phyloP scores from a whole-genome alignment of 116 monocot species.

The Cymodocea nodosa region DNA sequence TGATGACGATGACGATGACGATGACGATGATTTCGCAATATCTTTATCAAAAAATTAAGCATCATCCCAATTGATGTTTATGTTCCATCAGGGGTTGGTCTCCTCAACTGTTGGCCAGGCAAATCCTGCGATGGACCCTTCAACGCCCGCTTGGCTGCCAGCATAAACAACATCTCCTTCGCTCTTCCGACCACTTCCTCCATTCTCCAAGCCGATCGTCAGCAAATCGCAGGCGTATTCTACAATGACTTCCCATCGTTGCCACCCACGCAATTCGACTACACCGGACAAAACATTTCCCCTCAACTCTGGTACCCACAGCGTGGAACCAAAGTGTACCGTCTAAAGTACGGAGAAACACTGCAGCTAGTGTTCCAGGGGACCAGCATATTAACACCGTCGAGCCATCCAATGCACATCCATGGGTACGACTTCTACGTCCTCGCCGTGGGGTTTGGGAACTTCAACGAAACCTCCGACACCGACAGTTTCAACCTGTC shows the following conservation, averaged over 20 bases:
- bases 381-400: constrained; percentile 11
- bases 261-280: constrained; percentile 13
- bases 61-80: no score
- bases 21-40: no score
- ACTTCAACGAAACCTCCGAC: constrained; percentile 5
- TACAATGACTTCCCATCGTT: constrained; percentile 5
- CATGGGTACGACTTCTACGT: constrained; percentile 26
- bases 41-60: no score
- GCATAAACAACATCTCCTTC: constrained; percentile 74
- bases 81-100: constrained; percentile 19
- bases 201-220: constrained; percentile 9
- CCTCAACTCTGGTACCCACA: constrained; percentile 11
- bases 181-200: constrained; percentile 30
- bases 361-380: constrained; percentile 22
- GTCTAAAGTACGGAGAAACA: constrained; percentile 5
- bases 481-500: constrained; percentile 12
- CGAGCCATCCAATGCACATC: constrained; percentile 28
- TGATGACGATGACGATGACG: no score
- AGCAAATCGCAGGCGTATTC: constrained; percentile 2
- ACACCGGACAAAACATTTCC: constrained; percentile 11
- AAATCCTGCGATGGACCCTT: constrained; percentile 34
- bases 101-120: constrained; percentile 26
- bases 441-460: constrained; percentile 10
- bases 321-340: constrained; percentile 14
- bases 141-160: constrained; percentile 38